Conservation (phyloP, 225 moss, liverwort and hornwort genomes). For the Ulota crispa region DNA sequence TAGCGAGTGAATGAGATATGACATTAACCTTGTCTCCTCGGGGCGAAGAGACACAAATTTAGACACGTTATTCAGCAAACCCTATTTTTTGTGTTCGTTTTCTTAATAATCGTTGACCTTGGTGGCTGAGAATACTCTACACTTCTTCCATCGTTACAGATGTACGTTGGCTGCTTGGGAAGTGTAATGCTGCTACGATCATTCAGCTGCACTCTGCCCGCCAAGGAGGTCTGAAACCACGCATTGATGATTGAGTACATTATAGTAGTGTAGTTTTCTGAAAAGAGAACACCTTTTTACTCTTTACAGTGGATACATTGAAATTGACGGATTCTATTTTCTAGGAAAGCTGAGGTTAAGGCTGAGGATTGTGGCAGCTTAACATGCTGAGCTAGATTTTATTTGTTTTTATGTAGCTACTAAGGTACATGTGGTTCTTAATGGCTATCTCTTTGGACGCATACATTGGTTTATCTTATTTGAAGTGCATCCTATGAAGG, state of each 20-base stretch:
- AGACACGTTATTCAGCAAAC: neutral
- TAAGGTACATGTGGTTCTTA: neutral
- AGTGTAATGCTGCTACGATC: constrained; percentile 7
- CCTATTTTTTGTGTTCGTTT: constrained; percentile 1
- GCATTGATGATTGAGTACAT: neutral
- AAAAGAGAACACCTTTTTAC: neutral
- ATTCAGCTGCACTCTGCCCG: neutral
- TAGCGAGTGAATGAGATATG: neutral
- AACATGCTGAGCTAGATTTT: neutral
- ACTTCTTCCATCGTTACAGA: neutral
- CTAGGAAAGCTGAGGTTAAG: neutral
- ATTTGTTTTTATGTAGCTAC: neutral
- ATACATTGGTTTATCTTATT: constrained; percentile 1
- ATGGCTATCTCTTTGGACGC: neutral
- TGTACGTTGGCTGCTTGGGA: neutral
- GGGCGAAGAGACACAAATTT: neutral
- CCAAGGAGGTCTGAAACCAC: neutral
- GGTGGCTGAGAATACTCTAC: neutral
- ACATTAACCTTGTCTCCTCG: neutral
- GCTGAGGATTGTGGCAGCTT: neutral
- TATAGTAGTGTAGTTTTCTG: neutral
- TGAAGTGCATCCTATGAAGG: neutral
- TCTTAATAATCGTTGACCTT: neutral
- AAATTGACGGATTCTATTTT: neutral
- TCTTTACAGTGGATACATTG: neutral